A percentile compares a stretch with the other conserved stretches of the same genome.
phyloP scores from a whole-genome alignment of 257 asterid genomes.

The Cruciata laevipes region DNA sequence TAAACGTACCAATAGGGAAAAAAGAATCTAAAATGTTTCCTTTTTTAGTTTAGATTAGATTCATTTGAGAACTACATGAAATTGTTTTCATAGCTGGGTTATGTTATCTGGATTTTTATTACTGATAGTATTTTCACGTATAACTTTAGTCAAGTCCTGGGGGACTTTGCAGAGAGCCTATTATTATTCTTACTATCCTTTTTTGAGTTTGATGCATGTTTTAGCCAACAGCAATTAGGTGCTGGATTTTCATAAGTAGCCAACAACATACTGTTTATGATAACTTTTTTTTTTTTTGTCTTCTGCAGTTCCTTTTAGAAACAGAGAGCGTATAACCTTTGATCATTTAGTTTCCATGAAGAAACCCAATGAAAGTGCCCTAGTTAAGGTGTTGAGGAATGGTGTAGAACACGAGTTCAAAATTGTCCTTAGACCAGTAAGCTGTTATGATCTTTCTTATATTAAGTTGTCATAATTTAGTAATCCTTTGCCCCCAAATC shows the following conservation, averaged over 20 bases:
- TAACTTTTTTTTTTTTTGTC: conserved; percentile 10
- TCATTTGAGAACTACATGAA: background rate
- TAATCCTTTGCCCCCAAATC: background rate
- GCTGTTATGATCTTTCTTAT: conserved; percentile 20
- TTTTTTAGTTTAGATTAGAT: background rate
- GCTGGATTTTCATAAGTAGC: background rate
- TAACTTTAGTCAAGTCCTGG: background rate
- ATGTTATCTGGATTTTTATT: background rate
- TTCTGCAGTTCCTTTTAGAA: conserved; percentile 76
- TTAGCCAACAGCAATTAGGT: background rate
- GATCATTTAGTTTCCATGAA: conserved; percentile 98
- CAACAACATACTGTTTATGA: background rate
- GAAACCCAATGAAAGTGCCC: conserved; percentile 88
- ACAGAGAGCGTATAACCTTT: conserved; percentile 88
- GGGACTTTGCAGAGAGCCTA: too few relatives aligned
- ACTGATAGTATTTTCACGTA: background rate
- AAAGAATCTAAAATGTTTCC: background rate
- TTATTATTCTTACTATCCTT: background rate
- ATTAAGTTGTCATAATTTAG: background rate
- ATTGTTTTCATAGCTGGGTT: background rate
- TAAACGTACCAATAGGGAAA: too few relatives aligned
- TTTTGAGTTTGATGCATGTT: background rate
- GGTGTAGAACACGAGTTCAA: conserved; percentile 65
- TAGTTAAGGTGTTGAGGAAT: conserved; percentile 61
- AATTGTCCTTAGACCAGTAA: conserved; percentile 76